These are phyloP conservation scores for Penicillium paradoxum DNA, from an alignment of 495 filamentous ascomycete genomes.

Conservation along the genomic window DNA sequence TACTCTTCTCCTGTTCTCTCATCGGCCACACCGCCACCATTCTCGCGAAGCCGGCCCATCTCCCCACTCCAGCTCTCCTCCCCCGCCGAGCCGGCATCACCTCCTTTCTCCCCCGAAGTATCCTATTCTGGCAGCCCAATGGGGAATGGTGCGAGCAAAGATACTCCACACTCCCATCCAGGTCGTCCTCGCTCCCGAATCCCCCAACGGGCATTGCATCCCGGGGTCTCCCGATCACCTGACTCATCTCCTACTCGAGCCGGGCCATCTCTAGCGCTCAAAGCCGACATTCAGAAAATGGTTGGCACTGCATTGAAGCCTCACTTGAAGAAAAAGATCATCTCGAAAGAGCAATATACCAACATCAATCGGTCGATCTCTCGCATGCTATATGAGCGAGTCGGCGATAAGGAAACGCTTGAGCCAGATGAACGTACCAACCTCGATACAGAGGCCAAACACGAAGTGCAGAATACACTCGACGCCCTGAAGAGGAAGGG, in stretches of 20 bases:
- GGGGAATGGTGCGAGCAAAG: conserved; percentile 16
- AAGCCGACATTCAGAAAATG: conserved; percentile 75
- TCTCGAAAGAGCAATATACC: conserved; percentile 80
- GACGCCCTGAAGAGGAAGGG: conserved; percentile 21
- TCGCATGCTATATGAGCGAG: conserved; percentile 76
- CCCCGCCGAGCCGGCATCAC: conserved; percentile 56
- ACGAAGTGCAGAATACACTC: conserved; percentile 69
- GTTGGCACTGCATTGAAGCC: conserved; percentile 73
- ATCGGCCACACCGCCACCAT: conserved; percentile 68
- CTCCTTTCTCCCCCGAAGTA: conserved; percentile 50
- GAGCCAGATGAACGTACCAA: conserved; percentile 52
- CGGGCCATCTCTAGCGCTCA: conserved; percentile 62
- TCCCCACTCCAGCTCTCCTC: conserved; percentile 68
- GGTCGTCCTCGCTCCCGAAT: conserved; percentile 25
- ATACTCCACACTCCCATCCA: conserved; percentile 11
- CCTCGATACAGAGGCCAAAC: conserved; percentile 65
- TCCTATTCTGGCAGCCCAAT: conserved; percentile 26
- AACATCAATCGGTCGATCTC: conserved; percentile 82
- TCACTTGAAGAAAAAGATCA: conserved; percentile 59
- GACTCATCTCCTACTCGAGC: conserved; percentile 53
- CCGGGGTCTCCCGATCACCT: conserved; percentile 49
- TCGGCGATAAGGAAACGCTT: conserved; percentile 55
- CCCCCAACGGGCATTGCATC: conserved; percentile 33
- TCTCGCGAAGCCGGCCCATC: conserved; percentile 53
- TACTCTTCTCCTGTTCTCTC: conserved; percentile 64